Percentiles rank a stretch among this genome's conserved stretches.
phyloP scores from a whole-genome alignment of 2,329 filamentous ascomycete genomes.

The Neofusicoccum sp. region DNA sequence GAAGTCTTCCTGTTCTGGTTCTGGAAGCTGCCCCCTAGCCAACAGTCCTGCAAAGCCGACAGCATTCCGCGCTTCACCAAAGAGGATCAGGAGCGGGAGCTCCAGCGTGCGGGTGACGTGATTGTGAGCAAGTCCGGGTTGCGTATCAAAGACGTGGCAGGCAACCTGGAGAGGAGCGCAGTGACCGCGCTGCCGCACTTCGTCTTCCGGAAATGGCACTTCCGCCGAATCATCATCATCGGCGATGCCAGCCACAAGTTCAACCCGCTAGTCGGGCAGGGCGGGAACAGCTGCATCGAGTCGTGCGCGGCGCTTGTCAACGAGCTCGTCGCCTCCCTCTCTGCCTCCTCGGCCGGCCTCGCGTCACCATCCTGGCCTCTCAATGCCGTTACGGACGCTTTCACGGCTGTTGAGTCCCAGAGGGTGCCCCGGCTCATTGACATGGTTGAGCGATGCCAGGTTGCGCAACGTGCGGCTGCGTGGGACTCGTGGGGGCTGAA shows the following conservation, averaged over 20 bases:
- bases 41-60: not conserved
- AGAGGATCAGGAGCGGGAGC: not conserved
- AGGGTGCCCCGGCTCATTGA: not conserved
- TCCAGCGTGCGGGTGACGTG: not conserved
- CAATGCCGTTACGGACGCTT: not conserved
- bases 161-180: not conserved
- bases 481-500: not conserved
- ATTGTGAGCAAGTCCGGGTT: not conserved
- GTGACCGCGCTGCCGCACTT: not conserved
- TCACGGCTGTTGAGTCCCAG: not conserved
- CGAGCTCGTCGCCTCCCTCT: not conserved
- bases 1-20: not conserved
- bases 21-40: not conserved
- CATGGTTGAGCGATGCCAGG: conserved; percentile 3
- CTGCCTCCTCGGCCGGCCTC: not conserved
- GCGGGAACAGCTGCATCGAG: conserved; percentile 1
- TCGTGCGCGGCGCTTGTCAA: not conserved
- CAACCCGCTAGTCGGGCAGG: not conserved
- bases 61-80: not conserved
- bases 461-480: not conserved
- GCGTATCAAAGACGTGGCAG: not conserved
- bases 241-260: conserved; percentile 3
- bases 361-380: not conserved
- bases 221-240: not conserved
- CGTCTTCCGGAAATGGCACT: not conserved